Conservation (phyloP, 2,329 filamentous ascomycete genomes). For the Aspergillus pseudonomiae region DNA sequence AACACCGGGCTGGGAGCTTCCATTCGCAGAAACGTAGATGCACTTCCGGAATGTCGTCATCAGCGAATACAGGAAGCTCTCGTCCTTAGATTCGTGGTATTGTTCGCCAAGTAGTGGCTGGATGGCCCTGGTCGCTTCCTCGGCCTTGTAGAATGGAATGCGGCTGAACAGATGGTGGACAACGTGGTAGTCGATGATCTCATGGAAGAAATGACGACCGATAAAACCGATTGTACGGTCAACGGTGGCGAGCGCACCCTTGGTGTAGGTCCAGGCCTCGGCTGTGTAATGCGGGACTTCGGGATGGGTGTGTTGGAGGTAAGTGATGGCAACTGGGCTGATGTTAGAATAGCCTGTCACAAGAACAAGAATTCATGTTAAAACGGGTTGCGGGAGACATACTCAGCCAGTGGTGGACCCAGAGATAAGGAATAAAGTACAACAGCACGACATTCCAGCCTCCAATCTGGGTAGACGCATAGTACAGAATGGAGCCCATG, state of each 20-base stretch:
- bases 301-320: conserved; percentile 71
- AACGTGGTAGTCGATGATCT: conserved; percentile 67
- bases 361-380: not conserved
- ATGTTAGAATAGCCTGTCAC: conserved; percentile 2
- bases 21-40: conserved; percentile 49
- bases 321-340: conserved; percentile 68
- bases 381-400: conserved; percentile 29
- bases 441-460: conserved; percentile 60
- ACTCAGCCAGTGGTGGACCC: conserved; percentile 73
- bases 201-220: conserved; percentile 67
- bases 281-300: conserved; percentile 61
- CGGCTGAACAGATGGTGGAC: conserved; percentile 65
- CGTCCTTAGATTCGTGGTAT: conserved; percentile 46
- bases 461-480: conserved; percentile 57
- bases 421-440: conserved; percentile 68
- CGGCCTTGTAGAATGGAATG: conserved; percentile 64
- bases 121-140: conserved; percentile 62
- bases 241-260: conserved; percentile 64
- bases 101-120: conserved; percentile 58
- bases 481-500: conserved; percentile 56
- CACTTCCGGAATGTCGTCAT: conserved; percentile 52
- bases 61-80: conserved; percentile 50
- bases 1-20: conserved; percentile 18
- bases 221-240: conserved; percentile 68
- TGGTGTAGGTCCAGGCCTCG: conserved; percentile 63